A percentile compares a stretch with the other conserved stretches of the same genome.
Conservation (phyloP, 2,329 filamentous ascomycete genomes). For the Hymenoscyphus repandus region DNA sequence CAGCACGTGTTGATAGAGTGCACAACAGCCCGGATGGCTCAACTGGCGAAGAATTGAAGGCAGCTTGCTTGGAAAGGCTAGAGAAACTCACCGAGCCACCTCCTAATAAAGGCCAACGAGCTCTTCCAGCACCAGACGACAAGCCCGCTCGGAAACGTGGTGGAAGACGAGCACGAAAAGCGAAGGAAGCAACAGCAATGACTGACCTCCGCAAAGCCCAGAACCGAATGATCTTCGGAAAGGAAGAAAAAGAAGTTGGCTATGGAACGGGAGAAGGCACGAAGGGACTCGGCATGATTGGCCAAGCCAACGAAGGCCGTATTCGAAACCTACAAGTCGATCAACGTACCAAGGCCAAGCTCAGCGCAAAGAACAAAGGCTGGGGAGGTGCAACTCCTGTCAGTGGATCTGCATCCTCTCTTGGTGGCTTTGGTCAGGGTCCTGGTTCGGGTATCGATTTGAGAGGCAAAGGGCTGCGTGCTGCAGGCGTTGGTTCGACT, state of each 20-base stretch:
- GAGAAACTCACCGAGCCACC: conserved; percentile 92
- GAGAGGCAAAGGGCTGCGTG: conserved; percentile 66
- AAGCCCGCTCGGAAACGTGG: conserved; percentile 91
- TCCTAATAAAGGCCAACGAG: conserved; percentile 80
- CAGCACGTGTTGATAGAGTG: conserved; percentile 82
- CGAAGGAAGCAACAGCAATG: conserved; percentile 95
- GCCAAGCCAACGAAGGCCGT: conserved; percentile 78
- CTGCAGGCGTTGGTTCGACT: conserved; percentile 69
- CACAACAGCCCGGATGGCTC: conserved; percentile 78
- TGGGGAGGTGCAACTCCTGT: conserved; percentile 72
- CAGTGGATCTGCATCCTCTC: conserved; percentile 69
- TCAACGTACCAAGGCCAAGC: conserved; percentile 84
- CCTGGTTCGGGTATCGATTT: conserved; percentile 61
- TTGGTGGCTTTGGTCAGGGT: conserved; percentile 69
- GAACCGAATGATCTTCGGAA: conserved; percentile 92
- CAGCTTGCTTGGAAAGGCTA: conserved; percentile 76
- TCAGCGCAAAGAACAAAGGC: conserved; percentile 91
- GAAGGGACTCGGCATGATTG: conserved; percentile 91
- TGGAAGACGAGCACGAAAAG: conserved; percentile 82
- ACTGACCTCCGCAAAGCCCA: conserved; percentile 94
- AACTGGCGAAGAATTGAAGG: conserved; percentile 74
- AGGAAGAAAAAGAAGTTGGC: conserved; percentile 89
- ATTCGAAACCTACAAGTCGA: conserved; percentile 88
- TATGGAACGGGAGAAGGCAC: conserved; percentile 84
- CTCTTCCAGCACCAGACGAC: conserved; percentile 88